These are phyloP conservation scores for Candida fluviatilis DNA, from an alignment of 805 yeast genomes.

Conservation along the genomic window DNA sequence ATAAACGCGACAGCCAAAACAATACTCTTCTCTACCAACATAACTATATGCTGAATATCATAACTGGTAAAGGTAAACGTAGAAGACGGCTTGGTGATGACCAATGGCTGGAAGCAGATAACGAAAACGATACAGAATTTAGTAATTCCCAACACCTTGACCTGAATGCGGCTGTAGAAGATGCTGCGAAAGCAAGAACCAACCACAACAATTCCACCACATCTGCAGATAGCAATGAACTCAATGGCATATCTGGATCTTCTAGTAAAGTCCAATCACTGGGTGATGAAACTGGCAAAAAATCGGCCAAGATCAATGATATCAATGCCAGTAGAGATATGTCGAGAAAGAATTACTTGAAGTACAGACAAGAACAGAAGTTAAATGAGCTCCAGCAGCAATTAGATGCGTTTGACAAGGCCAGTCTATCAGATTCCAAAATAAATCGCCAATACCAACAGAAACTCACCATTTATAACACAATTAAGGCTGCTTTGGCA, in stretches of 20 bases:
- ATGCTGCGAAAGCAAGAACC: too few relatives aligned
- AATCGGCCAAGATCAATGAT: too few relatives aligned
- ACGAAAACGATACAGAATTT: constrained; percentile 6
- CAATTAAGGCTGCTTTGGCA: constrained; percentile 1
- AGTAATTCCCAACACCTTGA: background rate
- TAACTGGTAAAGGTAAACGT: constrained; percentile 12
- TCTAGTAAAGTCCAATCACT: too few relatives aligned
- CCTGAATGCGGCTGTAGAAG: background rate
- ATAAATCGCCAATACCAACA: constrained; percentile 4
- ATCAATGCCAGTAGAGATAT: constrained; percentile 7
- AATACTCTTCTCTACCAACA: too few relatives aligned
- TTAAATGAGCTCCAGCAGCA: constrained; percentile 15
- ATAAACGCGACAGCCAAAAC: too few relatives aligned
- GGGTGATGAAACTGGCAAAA: too few relatives aligned
- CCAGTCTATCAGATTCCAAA: constrained; percentile 3
- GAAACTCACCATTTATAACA: constrained; percentile 1
- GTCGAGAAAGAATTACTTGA: constrained; percentile 19
- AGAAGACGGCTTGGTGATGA: constrained; percentile 11
- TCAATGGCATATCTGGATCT: too few relatives aligned
- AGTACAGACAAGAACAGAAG: constrained; percentile 17
- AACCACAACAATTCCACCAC: too few relatives aligned
- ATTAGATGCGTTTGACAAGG: constrained; percentile 7
- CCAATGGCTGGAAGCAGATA: constrained; percentile 15
- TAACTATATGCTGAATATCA: constrained; percentile 2
- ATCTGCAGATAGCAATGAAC: too few relatives aligned